Percentiles rank a stretch among this genome's conserved stretches.
Evolutionary conservation across 257 asterid species (phyloP).

Genomic region (Primulina huaijiensis): DNA sequence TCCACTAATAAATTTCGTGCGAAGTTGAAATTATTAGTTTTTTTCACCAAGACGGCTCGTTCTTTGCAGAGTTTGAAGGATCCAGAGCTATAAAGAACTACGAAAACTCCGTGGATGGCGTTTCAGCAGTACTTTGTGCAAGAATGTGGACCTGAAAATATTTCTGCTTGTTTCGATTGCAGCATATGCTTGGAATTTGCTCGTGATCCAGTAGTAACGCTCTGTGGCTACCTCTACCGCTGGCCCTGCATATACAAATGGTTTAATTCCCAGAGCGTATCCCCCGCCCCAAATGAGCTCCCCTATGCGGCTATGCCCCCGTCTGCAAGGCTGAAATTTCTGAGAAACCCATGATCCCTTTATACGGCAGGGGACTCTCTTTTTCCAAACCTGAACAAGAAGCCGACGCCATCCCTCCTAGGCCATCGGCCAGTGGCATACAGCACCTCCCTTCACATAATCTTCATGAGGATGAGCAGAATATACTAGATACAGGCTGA

Average conservation of each 20-base stretch:
- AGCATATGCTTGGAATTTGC: conserved; percentile 77
- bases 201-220: conserved; percentile 73
- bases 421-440: conserved; percentile 56
- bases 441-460: conserved; percentile 26
- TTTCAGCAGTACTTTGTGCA: conserved; percentile 47
- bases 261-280: conserved; percentile 46
- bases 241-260: conserved; percentile 95
- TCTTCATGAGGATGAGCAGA: conserved; percentile 2
- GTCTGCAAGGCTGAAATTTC: conserved; percentile 84
- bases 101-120: conserved; percentile 38
- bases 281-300: conserved; percentile 30
- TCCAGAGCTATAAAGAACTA: neutral
- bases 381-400: conserved; percentile 39
- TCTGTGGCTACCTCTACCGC: conserved; percentile 86
- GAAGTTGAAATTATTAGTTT: neutral
- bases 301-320: conserved; percentile 68
- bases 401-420: conserved; percentile 55
- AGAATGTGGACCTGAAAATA: conserved; percentile 55
- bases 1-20: neutral
- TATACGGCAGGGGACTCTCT: conserved; percentile 61
- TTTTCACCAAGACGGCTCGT: no score
- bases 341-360: conserved; percentile 59
- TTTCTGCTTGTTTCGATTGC: conserved; percentile 71
- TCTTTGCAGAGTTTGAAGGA: conserved; percentile 22
- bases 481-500: conserved; percentile 38